Evolutionary conservation across 148 eudicot genomes (phyloP).

Genomic region (Tetragonia tetragonoides): DNA sequence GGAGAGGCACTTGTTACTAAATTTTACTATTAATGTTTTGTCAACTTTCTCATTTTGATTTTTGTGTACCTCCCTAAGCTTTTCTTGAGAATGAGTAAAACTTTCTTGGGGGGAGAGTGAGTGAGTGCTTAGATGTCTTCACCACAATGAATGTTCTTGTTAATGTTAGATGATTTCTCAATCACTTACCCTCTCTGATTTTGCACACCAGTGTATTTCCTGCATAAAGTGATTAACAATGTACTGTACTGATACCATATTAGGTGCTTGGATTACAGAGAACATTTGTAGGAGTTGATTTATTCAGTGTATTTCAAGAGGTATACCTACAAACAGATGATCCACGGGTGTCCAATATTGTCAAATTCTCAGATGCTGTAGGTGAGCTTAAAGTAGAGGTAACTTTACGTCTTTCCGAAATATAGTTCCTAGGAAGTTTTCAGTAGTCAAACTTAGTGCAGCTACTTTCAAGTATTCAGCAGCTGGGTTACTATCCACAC

Average conservation of each 20-base stretch:
- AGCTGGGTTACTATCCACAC: neutral
- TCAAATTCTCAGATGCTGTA: slow-evolving; percentile 77
- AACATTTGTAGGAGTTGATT: slow-evolving; percentile 92
- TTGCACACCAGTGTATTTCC: neutral
- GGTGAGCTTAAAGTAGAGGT: slow-evolving; percentile 99
- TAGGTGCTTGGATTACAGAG: slow-evolving; percentile 45
- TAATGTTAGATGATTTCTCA: neutral
- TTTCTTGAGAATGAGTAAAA: neutral
- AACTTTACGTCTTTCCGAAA: neutral
- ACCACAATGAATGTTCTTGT: neutral
- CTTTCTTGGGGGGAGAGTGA: no score
- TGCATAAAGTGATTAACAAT: neutral
- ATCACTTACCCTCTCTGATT: neutral
- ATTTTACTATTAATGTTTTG: neutral
- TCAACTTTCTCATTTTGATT: neutral
- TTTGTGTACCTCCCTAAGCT: neutral
- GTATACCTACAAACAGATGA: slow-evolving; percentile 67
- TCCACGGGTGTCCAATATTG: slow-evolving; percentile 94
- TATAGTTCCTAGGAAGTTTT: neutral
- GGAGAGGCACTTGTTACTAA: neutral
- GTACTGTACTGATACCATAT: neutral
- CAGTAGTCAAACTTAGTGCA: neutral
- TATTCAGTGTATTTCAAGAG: slow-evolving; percentile 93
- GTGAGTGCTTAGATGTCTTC: no score
- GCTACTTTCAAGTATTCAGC: neutral